Conservation (phyloP, 192 early-diverging fungal species). For the Coemansia sp. region DNA sequence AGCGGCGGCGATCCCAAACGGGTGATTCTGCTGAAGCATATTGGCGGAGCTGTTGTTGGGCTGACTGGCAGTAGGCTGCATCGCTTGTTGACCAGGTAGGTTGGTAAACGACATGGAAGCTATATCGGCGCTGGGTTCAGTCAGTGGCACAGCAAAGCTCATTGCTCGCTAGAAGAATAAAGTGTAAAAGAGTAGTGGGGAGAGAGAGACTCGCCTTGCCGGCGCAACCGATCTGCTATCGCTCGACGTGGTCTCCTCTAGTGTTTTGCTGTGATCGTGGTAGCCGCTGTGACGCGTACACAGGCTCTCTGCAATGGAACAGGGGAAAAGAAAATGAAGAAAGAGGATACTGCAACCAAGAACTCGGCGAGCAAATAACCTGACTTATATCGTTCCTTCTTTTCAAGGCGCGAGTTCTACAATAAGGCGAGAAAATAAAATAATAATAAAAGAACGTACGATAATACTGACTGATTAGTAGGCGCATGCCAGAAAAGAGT, state of each 20-base stretch:
- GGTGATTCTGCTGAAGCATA: conserved; percentile 34
- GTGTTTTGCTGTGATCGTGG: neutral
- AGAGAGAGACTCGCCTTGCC: neutral
- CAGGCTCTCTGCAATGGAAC: neutral
- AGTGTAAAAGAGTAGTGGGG: conserved; percentile 4
- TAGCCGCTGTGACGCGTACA: neutral
- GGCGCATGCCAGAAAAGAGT: neutral
- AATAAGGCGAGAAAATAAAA: conserved; percentile 9
- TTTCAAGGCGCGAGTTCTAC: conserved; percentile 3
- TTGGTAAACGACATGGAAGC: conserved; percentile 50
- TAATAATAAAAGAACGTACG: conserved; percentile 7
- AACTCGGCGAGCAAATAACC: conserved; percentile 3
- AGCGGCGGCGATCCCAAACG: conserved; percentile 17
- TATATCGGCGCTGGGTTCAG: conserved; percentile 43
- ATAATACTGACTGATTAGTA: conserved; percentile 8
- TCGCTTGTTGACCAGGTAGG: conserved; percentile 34
- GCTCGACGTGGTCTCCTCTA: neutral
- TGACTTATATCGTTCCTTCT: neutral
- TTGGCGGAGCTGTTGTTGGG: conserved; percentile 11
- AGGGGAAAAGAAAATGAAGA: neutral
- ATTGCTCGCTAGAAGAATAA: conserved; percentile 26
- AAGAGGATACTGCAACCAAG: neutral
- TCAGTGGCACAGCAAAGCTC: conserved; percentile 41
- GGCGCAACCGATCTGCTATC: conserved; percentile 8
- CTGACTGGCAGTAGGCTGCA: conserved; percentile 29